These are phyloP conservation scores for Vitis hybrid DNA, from an alignment of 177 flowering plant species.

Conservation along the genomic window DNA sequence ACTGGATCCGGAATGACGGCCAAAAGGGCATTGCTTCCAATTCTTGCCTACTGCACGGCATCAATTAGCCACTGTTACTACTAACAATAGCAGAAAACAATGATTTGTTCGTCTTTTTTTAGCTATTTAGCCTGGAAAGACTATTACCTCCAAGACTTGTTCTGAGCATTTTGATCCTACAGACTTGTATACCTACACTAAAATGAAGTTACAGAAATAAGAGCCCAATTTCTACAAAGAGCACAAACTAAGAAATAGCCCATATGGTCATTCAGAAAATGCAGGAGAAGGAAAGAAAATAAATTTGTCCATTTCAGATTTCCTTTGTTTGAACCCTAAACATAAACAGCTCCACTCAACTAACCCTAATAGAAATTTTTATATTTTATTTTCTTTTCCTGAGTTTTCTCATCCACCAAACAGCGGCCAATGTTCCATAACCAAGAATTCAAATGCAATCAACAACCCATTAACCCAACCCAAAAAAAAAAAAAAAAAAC, in stretches of 20 bases:
- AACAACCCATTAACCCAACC: neutral
- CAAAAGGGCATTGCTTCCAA: conserved; percentile 71
- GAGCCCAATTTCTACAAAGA: too few species aligned
- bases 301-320: neutral
- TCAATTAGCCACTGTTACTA: conserved; percentile 31
- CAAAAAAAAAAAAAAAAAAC: conserved; percentile 13
- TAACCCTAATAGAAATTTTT: too few species aligned
- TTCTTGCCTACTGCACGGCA: conserved; percentile 75
- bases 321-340: too few species aligned
- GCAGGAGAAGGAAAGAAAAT: neutral
- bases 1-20: conserved; percentile 97
- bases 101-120: too few species aligned
- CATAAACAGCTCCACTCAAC: too few species aligned
- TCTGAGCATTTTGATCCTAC: conserved; percentile 69
- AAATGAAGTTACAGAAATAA: neutral
- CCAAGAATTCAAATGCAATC: neutral
- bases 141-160: conserved; percentile 76
- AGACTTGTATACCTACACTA: conserved; percentile 75
- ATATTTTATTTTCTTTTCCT: too few species aligned
- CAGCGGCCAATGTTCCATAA: too few species aligned
- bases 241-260: too few species aligned
- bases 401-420: too few species aligned
- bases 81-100: too few species aligned
- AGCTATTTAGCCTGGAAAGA: neutral
- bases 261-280: too few species aligned